Percentiles rank a stretch among this genome's conserved stretches.
These are phyloP conservation scores for Yamadazyma oceani DNA, from an alignment of 1,139 yeast species.

Conservation along the genomic window DNA sequence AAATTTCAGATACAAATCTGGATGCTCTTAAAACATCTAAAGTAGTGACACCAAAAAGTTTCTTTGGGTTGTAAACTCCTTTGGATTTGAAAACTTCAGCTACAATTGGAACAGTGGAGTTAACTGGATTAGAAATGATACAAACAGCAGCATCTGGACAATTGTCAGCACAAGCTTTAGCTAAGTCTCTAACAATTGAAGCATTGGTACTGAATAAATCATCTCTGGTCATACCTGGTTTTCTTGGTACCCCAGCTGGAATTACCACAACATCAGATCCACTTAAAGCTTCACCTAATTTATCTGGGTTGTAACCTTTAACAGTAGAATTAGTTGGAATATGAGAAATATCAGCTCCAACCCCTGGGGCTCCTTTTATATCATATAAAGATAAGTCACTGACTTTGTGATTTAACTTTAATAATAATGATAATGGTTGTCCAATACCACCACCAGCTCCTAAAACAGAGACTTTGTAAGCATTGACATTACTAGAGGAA, in stretches of 20 bases:
- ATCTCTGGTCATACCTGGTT: conserved; percentile 98
- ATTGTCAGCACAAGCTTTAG: conserved; percentile 71
- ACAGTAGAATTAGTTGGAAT: conserved; percentile 79
- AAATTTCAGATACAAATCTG: conserved; percentile 67
- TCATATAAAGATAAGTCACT: conserved; percentile 79
- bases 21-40: conserved; percentile 89
- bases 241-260: conserved; percentile 97
- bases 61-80: conserved; percentile 75
- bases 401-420: conserved; percentile 63
- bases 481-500: conserved; percentile 58
- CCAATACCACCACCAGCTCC: conserved; percentile 94
- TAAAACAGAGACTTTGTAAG: conserved; percentile 72
- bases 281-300: conserved; percentile 59
- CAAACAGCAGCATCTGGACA: conserved; percentile 75
- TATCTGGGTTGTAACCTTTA: conserved; percentile 66
- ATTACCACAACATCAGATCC: conserved; percentile 79
- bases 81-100: conserved; percentile 78
- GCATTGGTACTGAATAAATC: conserved; percentile 93
- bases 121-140: conserved; percentile 92
- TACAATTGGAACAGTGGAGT: conserved; percentile 92
- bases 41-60: conserved; percentile 89
- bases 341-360: conserved; percentile 88
- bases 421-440: conserved; percentile 84
- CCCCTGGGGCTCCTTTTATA: conserved; percentile 89
- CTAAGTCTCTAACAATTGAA: conserved; percentile 80